Evolutionary conservation across 2,329 filamentous ascomycete species (phyloP).

Genomic region (Colletotrichum brevisporum): DNA sequence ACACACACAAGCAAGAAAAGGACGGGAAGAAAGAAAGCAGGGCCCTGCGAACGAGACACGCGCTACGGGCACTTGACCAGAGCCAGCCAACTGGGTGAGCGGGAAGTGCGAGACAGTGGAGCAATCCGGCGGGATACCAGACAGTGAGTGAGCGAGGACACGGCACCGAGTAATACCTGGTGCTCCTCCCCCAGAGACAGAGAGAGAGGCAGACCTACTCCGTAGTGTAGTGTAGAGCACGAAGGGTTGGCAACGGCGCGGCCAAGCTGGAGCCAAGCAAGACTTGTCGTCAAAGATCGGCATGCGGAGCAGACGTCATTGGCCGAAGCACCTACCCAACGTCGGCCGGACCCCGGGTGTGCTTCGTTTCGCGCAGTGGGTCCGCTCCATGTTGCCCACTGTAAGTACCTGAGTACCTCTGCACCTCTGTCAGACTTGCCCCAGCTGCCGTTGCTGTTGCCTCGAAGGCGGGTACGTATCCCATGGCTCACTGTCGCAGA

Average conservation of each 20-base stretch:
- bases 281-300: constrained; percentile 41
- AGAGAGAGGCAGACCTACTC: not conserved
- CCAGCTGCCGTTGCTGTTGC: not conserved
- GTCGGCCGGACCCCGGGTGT: constrained; percentile 39
- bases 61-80: constrained; percentile 31
- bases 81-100: constrained; percentile 5
- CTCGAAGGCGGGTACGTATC: constrained; percentile 11
- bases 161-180: no score
- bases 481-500: not conserved
- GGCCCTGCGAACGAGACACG: constrained; percentile 7
- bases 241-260: constrained; percentile 29
- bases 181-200: not conserved
- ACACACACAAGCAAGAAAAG: constrained; percentile 20
- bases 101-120: constrained; percentile 15
- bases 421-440: not conserved
- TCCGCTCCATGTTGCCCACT: not conserved
- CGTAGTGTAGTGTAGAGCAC: constrained; percentile 1
- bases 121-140: not conserved
- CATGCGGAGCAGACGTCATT: constrained; percentile 39
- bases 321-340: constrained; percentile 30
- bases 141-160: not conserved
- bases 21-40: constrained; percentile 3
- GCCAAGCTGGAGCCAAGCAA: constrained; percentile 33
- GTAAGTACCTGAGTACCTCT: no score
- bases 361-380: constrained; percentile 15